Base-by-base conservation (phyloP, 768 basidiomycete species). In the Asterophora lycoperdoides region DNA sequence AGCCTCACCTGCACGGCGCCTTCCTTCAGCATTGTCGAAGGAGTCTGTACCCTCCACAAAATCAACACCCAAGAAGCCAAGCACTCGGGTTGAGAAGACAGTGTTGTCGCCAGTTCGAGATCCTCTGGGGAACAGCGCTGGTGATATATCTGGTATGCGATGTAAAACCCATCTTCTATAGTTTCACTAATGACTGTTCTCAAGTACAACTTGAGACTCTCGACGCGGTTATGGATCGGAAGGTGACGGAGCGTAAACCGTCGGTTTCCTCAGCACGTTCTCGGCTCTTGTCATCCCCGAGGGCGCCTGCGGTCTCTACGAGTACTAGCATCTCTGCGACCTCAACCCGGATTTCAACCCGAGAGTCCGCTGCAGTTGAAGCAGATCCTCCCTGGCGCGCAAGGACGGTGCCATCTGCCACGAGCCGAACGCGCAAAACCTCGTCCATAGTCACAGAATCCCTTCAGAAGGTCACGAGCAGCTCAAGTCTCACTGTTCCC, bases 71-170 rank as follows among this genome's bases (percentile, higher is more conserved):
- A 56, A 36, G 50, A 56, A 30, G 35, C 38, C 41, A 14, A 54
- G 41, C 8, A 36, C 52, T 11, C 48, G 52, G 40, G 28, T 30
- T 15, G 51, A 48, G 17, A 69, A 66, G 49, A 68, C 65, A 37
- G 58, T 71, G 0, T 59, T 75, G 36, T 72, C 73, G 0, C 75
- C 74, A 34, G 56, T 63, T 19, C 63, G 68, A 42, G 72, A 72
- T 52, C 69, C 73, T 14, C 67, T 64, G 18, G 67, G 68, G 37
- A 74, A 73, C 38, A 63, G 60, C 51, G 46, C 45, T 48, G 62
- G 59, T 39, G 58, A 65, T 41, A 56, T 68, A 44, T 65, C 62
- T 32, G 52, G 69, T 71, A 48, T 26, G 64, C 55, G 9, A 28
- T 33, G 17, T 20, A 14, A 14, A 26, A 14, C n/a, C 1, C 14